Evolutionary conservation across 108 stramenopile genomes (phyloP).

Genomic region (Cylindrotheca fusiformis): DNA sequence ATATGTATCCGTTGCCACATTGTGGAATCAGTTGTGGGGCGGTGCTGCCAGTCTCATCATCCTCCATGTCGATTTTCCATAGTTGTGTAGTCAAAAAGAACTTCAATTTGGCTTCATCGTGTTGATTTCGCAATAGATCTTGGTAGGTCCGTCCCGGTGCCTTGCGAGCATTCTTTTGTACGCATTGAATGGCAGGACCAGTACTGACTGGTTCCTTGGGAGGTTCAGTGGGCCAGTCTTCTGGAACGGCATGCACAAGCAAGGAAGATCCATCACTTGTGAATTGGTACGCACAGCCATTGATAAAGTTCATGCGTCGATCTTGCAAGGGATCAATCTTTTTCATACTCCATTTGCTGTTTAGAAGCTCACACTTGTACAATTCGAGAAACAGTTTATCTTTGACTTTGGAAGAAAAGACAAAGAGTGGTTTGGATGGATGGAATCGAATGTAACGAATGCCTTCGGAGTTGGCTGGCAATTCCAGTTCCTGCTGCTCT

Average conservation of each 20-base stretch:
- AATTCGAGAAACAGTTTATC: neutral
- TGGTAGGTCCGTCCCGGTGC: constrained; percentile 7
- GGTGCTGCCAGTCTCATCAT: neutral
- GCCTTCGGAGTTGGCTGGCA: constrained; percentile 2
- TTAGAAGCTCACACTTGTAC: constrained; percentile 1
- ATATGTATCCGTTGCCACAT: neutral
- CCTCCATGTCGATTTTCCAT: neutral
- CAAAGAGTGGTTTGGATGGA: constrained; percentile 1
- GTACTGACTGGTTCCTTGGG: neutral
- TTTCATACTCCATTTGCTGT: constrained; percentile 1
- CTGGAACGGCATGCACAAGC: constrained; percentile 3
- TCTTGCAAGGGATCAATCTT: neutral
- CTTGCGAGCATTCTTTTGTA: neutral
- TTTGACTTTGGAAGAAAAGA: constrained; percentile 2
- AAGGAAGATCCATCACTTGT: constrained; percentile 1
- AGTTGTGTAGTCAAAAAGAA: neutral
- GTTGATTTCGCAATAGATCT: constrained; percentile 1
- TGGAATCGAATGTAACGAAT: constrained; percentile 12
- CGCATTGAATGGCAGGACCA: constrained; percentile 3
- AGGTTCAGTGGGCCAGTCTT: neutral
- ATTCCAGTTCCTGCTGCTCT: neutral
- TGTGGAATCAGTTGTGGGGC: neutral
- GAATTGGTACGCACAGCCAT: constrained; percentile 11
- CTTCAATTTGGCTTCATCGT: constrained; percentile 6
- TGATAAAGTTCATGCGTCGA: constrained; percentile 1